Evolutionary conservation across 805 yeast species (phyloP).

Genomic region (Ascoidea rubescens): DNA sequence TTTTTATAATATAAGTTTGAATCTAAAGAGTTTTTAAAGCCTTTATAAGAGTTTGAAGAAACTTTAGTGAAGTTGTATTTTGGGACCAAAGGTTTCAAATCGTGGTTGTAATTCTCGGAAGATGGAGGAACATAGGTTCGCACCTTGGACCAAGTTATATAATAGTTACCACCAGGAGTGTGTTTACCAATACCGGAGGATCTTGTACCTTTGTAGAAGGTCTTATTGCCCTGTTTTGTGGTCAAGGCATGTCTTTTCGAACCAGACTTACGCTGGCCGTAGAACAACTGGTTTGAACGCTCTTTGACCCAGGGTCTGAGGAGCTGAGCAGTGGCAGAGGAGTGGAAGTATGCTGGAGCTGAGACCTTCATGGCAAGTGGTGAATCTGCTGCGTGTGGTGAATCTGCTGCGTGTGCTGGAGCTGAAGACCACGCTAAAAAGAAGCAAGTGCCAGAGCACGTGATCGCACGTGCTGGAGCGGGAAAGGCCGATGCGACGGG

Average conservation of each 20-base stretch:
- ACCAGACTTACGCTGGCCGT: constrained; percentile 68
- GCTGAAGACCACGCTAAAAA: neutral
- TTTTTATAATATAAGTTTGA: constrained; percentile 60
- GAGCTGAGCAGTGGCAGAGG: neutral
- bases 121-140: constrained; percentile 81
- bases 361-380: neutral
- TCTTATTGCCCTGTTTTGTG: constrained; percentile 89
- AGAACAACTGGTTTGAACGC: constrained; percentile 72
- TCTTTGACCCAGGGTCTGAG: constrained; percentile 69
- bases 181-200: constrained; percentile 85
- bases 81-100: constrained; percentile 63
- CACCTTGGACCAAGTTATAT: constrained; percentile 72
- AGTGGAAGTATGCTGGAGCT: neutral
- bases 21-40: constrained; percentile 65
- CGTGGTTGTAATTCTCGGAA: constrained; percentile 18
- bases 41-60: constrained; percentile 43
- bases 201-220: constrained; percentile 91
- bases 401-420: neutral
- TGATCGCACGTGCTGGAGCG: no score
- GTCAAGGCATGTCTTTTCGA: constrained; percentile 74
- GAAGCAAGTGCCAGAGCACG: neutral
- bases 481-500: no score
- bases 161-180: constrained; percentile 61
- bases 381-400: neutral
- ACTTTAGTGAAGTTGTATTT: constrained; percentile 22